Conservation (phyloP, 331 rosid species). For the Rhamnella rubrinervis region DNA sequence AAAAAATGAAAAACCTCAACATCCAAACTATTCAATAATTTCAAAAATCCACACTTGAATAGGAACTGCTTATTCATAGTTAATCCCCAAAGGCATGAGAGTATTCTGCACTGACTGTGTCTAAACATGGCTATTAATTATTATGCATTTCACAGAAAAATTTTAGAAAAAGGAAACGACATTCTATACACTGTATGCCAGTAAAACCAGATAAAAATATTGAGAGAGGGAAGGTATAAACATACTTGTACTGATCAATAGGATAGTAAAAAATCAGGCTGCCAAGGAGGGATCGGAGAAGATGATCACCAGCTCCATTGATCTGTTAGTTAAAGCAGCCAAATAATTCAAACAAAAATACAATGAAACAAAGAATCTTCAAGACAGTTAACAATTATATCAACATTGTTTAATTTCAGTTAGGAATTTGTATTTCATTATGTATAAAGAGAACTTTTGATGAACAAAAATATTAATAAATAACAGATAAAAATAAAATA, state of each 20-base stretch:
- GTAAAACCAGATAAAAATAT: not conserved
- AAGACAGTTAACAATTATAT: not conserved
- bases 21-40: not conserved
- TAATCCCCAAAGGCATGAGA: not conserved
- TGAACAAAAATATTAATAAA: slow-evolving; percentile 20
- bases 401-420: slow-evolving; percentile 15
- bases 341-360: slow-evolving; percentile 5
- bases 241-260: slow-evolving; percentile 81
- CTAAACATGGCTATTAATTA: not conserved
- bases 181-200: not conserved
- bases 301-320: slow-evolving; percentile 95
- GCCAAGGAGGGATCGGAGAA: slow-evolving; percentile 91
- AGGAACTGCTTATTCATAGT: not conserved
- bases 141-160: not conserved
- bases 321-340: slow-evolving; percentile 49
- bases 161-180: not conserved
- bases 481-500: slow-evolving; percentile 3
- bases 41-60: not conserved
- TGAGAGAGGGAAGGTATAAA: slow-evolving; percentile 11
- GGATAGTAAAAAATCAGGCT: slow-evolving; percentile 96
- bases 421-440: slow-evolving; percentile 9
- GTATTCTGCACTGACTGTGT: not conserved
- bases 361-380: not conserved
- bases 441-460: not conserved
- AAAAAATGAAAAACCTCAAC: not conserved